Percentiles rank a stretch among this genome's conserved stretches.
Conservation (phyloP, 768 basidiomycete species). For the Mycena olivaceomarginata region DNA sequence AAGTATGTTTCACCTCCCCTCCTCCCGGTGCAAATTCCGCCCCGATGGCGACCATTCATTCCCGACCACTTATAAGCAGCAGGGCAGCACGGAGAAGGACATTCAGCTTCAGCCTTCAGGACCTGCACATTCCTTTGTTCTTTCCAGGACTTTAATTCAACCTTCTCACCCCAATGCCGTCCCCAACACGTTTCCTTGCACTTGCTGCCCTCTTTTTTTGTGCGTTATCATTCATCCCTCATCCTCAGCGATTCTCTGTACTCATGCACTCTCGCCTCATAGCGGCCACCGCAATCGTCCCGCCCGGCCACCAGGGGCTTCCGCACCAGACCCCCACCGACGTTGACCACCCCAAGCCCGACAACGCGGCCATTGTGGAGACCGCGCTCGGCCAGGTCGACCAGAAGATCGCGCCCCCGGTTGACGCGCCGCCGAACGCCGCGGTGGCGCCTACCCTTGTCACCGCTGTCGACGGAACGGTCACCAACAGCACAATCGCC, state of each 20-base stretch:
- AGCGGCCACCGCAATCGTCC: constrained; percentile 49
- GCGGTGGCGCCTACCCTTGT: constrained; percentile 52
- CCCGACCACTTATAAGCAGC: not conserved
- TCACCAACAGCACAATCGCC: constrained; percentile 49
- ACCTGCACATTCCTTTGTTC: not conserved
- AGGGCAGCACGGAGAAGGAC: not conserved
- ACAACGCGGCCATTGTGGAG: constrained; percentile 29
- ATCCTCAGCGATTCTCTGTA: not conserved
- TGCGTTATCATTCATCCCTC: not conserved
- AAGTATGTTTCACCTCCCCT: not conserved
- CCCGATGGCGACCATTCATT: not conserved
- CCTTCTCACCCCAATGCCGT: not conserved
- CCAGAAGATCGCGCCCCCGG: constrained; percentile 30
- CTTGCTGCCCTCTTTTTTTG: constrained; percentile 26
- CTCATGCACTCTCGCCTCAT: constrained; percentile 3
- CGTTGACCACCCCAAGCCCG: constrained; percentile 36
- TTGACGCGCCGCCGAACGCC: constrained; percentile 30
- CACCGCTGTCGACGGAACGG: constrained; percentile 65
- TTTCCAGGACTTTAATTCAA: not conserved
- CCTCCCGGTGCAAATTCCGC: too few relatives aligned
- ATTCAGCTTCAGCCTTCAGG: not conserved
- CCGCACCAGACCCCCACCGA: constrained; percentile 43
- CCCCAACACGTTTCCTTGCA: constrained; percentile 21
- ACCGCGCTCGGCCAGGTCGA: constrained; percentile 23
- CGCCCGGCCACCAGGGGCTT: constrained; percentile 48